phyloP scores from a whole-genome alignment of 1,139 yeast species.

The Diutina siamensis region DNA sequence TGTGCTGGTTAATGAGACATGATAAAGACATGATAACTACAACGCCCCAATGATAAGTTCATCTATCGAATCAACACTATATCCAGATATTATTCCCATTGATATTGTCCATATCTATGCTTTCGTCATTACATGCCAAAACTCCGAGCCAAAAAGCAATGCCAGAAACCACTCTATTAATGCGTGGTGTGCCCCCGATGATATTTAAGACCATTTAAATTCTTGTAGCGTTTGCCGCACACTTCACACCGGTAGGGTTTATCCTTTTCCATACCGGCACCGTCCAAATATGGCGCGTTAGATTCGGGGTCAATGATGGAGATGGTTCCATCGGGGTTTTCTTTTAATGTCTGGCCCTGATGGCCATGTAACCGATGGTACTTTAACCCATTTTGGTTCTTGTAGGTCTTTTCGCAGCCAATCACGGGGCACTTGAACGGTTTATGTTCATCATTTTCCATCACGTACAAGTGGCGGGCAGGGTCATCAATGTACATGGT shows the following conservation, averaged over 20 bases:
- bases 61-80: too few species aligned
- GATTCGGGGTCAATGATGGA: slow-evolving; percentile 90
- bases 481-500: slow-evolving; percentile 81
- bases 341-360: slow-evolving; percentile 84
- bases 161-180: slow-evolving; percentile 19
- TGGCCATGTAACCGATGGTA: slow-evolving; percentile 96
- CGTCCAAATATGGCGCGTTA: slow-evolving; percentile 84
- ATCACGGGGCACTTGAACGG: slow-evolving; percentile 97
- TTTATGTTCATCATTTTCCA: slow-evolving; percentile 85
- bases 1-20: not conserved
- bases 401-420: slow-evolving; percentile 95
- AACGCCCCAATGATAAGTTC: too few species aligned
- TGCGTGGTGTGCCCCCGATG: slow-evolving; percentile 98
- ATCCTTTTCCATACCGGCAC: slow-evolving; percentile 89
- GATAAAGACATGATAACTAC: too few species aligned
- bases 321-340: slow-evolving; percentile 87
- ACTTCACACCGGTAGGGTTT: slow-evolving; percentile 98
- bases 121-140: too few species aligned
- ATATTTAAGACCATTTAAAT: slow-evolving; percentile 88
- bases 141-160: too few species aligned
- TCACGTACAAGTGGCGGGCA: slow-evolving; percentile 83
- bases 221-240: slow-evolving; percentile 94
- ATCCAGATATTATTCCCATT: not conserved
- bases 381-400: slow-evolving; percentile 93
- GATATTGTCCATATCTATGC: not conserved